Conservation (phyloP, 306 rosid genomes). For the Cyclanthera cordifolia region DNA sequence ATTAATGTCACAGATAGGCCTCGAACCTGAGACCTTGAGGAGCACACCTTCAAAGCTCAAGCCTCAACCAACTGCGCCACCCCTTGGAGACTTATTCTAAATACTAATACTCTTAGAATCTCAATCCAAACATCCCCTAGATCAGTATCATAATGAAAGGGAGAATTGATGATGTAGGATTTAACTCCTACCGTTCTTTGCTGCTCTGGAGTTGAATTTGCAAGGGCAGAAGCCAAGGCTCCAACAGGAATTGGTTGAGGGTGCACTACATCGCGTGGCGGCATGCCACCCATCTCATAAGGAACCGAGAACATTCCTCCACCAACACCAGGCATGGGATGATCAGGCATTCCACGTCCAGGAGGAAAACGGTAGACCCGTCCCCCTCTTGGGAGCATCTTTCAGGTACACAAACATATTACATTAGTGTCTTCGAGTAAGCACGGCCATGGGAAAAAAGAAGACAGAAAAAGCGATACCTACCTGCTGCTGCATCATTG, state of each 20-base stretch:
- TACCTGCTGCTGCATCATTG: slow-evolving; percentile 86
- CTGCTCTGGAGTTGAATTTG: slow-evolving; percentile 90
- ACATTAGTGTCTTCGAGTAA: neutral
- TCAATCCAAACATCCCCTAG: no score
- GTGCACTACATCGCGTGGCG: slow-evolving; percentile 58
- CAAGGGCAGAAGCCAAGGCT: slow-evolving; percentile 88
- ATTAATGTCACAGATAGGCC: no score
- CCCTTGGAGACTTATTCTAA: no score
- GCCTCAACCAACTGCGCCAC: no score
- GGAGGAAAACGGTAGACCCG: slow-evolving; percentile 88
- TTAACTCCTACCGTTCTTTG: slow-evolving; percentile 71
- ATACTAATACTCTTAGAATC: no score
- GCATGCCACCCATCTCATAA: slow-evolving; percentile 71
- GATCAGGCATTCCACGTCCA: slow-evolving; percentile 77
- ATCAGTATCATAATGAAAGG: no score
- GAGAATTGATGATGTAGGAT: no score
- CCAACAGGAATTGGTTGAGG: slow-evolving; percentile 82
- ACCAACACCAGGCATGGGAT: slow-evolving; percentile 78
- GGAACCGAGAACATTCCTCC: slow-evolving; percentile 98
- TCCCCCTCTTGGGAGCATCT: slow-evolving; percentile 96
- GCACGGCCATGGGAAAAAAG: neutral
- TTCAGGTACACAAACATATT: slow-evolving; percentile 16
- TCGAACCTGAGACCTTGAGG: no score
- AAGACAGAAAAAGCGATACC: neutral
- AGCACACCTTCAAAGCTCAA: no score